Evolutionary conservation across 2,329 filamentous ascomycete species (phyloP), one percentile per base, ranked within the genome.

Genomic region (Talaromyces sp.): DNA sequence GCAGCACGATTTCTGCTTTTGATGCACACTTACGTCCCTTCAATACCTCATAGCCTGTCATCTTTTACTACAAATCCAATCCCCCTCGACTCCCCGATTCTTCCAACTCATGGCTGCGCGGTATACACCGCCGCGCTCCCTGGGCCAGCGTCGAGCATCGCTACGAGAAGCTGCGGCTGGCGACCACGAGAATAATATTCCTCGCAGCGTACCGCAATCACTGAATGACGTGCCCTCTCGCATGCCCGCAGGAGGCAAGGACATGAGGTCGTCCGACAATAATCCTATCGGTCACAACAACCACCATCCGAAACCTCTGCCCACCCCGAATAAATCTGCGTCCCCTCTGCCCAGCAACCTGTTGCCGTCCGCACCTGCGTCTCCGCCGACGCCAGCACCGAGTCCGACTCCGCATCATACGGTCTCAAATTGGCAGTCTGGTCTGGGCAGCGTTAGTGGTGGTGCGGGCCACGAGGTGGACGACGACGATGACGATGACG

Each of bases 401-500:
- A 87, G 84, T 71, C 86, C 86, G 5, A 87, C 85, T 16, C 86
- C 86, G 23, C 84, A 84, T 67, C 83, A 86, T 66, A 77, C 84
- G 66, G 81, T 80, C n/a, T 83, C 84, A 14, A 77, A 73, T 63
- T 81, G 80, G 80, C 76, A 72, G 54, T 73, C 72, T 25, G 67
- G 73, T 33, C 37, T 55, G 2, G 62, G 48, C 7, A 56, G 52
- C n/a, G 23, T 12, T 25, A 9, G 25, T 55, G 50, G 23, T 52
- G 23, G 50, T 16, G 18, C 33, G 9, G 33, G 21, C 14, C 18
- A 16, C 37, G 35, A 57, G 18, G 18, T 42, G 35, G 58, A 63
- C 25, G 62, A 64, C 3, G 74, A 75, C 21, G 88, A 88, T 46
- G 89, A 92, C 64, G 91, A 97, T 74, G 91, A 96, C 72, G 86